Base-by-base conservation (phyloP, 1,284 basidiomycete genomes). In the Ganoderma lucidum region DNA sequence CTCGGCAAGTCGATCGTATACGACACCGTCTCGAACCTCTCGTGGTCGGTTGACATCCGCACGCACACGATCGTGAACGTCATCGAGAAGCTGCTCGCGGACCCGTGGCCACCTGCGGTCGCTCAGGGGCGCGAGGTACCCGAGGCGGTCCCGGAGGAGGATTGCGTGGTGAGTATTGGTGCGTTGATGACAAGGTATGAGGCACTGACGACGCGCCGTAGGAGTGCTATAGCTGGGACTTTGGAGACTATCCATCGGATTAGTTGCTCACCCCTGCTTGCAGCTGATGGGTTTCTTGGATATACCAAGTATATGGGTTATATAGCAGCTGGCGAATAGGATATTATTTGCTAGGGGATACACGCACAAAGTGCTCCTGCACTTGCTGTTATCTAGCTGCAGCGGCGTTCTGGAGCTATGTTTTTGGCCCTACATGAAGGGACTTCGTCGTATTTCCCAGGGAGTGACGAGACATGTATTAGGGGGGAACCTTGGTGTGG, bases 1-100 rank as follows among this genome's bases (percentile, higher is more conserved):
- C 85, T 93, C 6, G 96, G 96, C 15, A 86, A 88, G 79, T 90
- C 91, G 1, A 93, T 98, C 71, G 80, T 97, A 37, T 98, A 97
- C 81, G 96, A 98, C 78, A 97, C 96, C 0, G 94, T 97, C 51
- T 90, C 90, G 4, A 90, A 94, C 74, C 85, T 93, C 35, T 91
- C 92, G 9, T 98, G 96, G 96, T 76, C 88, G 0, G 92, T 93
- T 30, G 91, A 96, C 77, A 82, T 97, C 58, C 89, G 94, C 32
- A 93, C 86, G 23, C 96, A 98, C 77, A 87, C 91, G 14, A 97
- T 98, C 73, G 88, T 90, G n/a, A 88, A 86, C 67, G 85, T 98
- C 55, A 94, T 97, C 71, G 91, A 95, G 70, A 89, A 89, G 70
- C 75, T 98, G 9, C 83, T 98, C 58, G 83, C 84, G 1, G 83